phyloP scores from a whole-genome alignment of 2,329 filamentous ascomycete genomes.

The Macrophomina phaseolina region DNA sequence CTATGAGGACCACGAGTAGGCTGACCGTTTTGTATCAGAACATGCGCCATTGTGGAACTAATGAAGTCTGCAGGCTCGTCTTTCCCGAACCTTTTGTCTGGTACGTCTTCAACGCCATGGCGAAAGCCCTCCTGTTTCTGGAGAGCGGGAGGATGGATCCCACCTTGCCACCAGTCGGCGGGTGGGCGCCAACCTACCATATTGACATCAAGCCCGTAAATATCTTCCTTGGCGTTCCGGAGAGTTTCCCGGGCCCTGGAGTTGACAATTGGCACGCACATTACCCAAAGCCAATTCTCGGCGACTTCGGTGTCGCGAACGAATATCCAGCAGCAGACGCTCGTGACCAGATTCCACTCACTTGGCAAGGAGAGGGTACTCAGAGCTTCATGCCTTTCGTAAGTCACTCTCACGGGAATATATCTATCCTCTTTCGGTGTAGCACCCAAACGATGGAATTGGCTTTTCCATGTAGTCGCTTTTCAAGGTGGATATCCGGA shows the following conservation, averaged over 20 bases:
- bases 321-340: not conserved
- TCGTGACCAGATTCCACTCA: not conserved
- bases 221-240: not conserved
- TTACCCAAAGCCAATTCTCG: conserved; percentile 1
- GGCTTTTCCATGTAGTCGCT: too few relatives aligned
- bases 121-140: not conserved
- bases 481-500: too few relatives aligned
- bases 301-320: conserved; percentile 8
- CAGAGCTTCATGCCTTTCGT: not conserved
- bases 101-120: conserved; percentile 13
- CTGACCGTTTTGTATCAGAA: too few relatives aligned
- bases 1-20: not conserved
- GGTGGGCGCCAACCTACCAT: not conserved
- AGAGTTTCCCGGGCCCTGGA: too few relatives aligned
- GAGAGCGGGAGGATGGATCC: not conserved
- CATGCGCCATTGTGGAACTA: too few relatives aligned
- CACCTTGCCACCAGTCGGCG: too few relatives aligned
- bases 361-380: not conserved
- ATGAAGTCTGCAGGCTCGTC: not conserved
- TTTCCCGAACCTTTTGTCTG: conserved; percentile 19
- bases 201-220: conserved; percentile 19
- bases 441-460: too few relatives aligned
- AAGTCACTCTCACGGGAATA: not conserved
- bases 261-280: not conserved
- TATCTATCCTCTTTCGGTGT: too few relatives aligned